Evolutionary conservation across 176 grass and related monocot genomes (phyloP).

Genomic region (Aegilops longissima): DNA sequence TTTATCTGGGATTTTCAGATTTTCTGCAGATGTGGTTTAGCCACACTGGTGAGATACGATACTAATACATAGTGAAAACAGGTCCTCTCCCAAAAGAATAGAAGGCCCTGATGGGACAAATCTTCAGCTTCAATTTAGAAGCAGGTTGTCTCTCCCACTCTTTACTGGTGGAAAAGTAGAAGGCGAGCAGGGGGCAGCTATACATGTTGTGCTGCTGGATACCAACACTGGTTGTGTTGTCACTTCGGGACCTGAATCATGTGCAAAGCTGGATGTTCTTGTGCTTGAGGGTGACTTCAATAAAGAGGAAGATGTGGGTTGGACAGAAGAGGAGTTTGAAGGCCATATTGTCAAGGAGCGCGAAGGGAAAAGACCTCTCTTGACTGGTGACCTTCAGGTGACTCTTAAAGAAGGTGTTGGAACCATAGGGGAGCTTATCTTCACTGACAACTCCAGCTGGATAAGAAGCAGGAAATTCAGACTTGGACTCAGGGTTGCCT

Average conservation of each 20-base stretch:
- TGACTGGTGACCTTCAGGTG: constrained; percentile 85
- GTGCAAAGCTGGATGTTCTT: constrained; percentile 79
- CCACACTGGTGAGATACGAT: constrained; percentile 9
- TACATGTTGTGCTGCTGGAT: constrained; percentile 81
- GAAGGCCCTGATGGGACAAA: constrained; percentile 89
- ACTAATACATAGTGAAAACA: constrained; percentile 44
- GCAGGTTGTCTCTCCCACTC: constrained; percentile 67
- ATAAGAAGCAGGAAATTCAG: constrained; percentile 95
- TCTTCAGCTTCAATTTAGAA: constrained; percentile 78
- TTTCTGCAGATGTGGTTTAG: not conserved
- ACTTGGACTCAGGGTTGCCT: constrained; percentile 69
- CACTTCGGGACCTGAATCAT: constrained; percentile 73
- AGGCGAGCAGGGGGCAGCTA: constrained; percentile 89
- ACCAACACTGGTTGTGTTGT: constrained; percentile 58
- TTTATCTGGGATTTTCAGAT: constrained; percentile 8
- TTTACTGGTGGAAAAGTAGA: constrained; percentile 95
- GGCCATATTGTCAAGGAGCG: constrained; percentile 80
- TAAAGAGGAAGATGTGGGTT: constrained; percentile 82
- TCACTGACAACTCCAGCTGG: constrained; percentile 96
- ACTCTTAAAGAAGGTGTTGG: constrained; percentile 96
- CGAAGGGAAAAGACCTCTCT: constrained; percentile 89
- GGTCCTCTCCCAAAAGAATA: constrained; percentile 79
- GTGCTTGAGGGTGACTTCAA: constrained; percentile 94
- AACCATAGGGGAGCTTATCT: constrained; percentile 86
- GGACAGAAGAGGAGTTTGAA: constrained; percentile 89